phyloP scores from a whole-genome alignment of 1,284 basidiomycete genomes.

The Heliocybe sulcata region DNA sequence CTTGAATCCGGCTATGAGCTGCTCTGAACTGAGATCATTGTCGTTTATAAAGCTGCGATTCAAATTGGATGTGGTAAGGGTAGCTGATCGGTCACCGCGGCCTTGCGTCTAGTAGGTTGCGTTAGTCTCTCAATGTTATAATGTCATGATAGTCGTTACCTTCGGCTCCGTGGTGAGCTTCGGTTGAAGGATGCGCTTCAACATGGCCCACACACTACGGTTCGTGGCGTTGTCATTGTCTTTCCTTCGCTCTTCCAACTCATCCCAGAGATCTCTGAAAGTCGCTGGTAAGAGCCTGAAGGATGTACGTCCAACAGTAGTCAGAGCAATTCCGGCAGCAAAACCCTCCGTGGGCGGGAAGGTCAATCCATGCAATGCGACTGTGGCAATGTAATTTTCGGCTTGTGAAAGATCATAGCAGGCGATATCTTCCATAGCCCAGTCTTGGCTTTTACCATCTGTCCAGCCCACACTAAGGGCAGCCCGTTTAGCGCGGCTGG shows the following conservation, averaged over 20 bases:
- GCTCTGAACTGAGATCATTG: constrained; percentile 29
- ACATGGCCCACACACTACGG: constrained; percentile 62
- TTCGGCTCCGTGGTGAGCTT: constrained; percentile 40
- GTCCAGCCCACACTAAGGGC: constrained; percentile 71
- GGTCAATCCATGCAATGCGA: constrained; percentile 76
- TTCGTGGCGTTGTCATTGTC: constrained; percentile 58
- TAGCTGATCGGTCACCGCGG: background rate
- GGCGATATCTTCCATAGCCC: constrained; percentile 82
- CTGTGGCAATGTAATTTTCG: constrained; percentile 85
- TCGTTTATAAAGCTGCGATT: constrained; percentile 9
- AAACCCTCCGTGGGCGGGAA: constrained; percentile 61
- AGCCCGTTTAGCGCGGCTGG: constrained; percentile 66
- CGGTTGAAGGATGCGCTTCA: constrained; percentile 54
- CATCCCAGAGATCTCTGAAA: constrained; percentile 91
- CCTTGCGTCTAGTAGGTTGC: background rate
- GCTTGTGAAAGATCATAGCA: constrained; percentile 78
- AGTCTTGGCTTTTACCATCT: constrained; percentile 54
- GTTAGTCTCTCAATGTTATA: too few relatives aligned
- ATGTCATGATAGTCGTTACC: constrained; percentile 22
- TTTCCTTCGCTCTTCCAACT: constrained; percentile 70
- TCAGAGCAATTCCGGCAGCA: constrained; percentile 34
- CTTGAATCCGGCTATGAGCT: constrained; percentile 53
- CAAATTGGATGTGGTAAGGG: background rate
- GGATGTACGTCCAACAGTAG: constrained; percentile 42
- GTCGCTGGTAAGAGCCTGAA: constrained; percentile 74